Percentiles rank a stretch among this genome's conserved stretches.
Conservation (phyloP, 305 asterid genomes). For the Solanum chacoense region DNA sequence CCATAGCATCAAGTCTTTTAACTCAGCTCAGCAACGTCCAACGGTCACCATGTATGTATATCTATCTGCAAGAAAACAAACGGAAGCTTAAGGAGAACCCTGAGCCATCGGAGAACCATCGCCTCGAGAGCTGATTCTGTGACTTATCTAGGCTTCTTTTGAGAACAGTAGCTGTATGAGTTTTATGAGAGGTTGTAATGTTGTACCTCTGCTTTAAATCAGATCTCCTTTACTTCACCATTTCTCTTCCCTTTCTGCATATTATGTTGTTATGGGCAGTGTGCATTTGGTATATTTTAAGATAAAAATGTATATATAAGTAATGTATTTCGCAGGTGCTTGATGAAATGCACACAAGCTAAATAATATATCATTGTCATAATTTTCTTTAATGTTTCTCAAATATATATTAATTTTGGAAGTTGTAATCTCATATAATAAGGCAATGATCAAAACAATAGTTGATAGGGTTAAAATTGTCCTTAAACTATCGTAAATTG, state of each 20-base stretch:
- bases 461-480: neutral
- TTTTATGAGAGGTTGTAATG: neutral
- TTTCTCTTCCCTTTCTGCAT: neutral
- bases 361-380: neutral
- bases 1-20: neutral
- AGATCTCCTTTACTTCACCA: neutral
- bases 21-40: neutral
- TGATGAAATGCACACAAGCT: neutral
- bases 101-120: neutral
- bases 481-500: neutral
- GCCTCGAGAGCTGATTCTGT: neutral
- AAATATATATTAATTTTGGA: neutral
- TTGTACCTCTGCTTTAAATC: neutral
- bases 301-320: neutral
- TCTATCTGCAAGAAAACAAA: neutral
- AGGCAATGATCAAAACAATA: neutral
- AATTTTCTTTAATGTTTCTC: neutral
- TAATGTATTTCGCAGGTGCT: neutral
- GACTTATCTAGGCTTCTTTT: neutral
- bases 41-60: neutral
- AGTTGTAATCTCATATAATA: neutral
- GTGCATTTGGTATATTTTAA: neutral
- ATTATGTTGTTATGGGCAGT: neutral
- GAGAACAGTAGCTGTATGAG: neutral
- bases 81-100: neutral